Percentiles rank a stretch among this genome's conserved stretches.
phyloP scores from a whole-genome alignment of 768 basidiomycete genomes.

The Naganishia vishniacii region DNA sequence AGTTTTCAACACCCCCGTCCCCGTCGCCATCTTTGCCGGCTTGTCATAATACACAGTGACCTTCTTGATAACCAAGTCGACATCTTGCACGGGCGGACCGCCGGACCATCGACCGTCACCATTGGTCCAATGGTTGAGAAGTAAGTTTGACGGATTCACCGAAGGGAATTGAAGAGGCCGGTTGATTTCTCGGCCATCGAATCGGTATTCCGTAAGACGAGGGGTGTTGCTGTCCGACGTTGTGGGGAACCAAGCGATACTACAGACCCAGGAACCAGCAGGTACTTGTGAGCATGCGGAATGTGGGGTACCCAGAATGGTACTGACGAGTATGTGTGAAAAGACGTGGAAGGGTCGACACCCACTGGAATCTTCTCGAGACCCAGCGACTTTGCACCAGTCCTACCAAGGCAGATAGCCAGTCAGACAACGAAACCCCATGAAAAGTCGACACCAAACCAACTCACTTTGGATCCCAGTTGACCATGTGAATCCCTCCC shows the following conservation, averaged over 20 bases:
- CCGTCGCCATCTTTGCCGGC: neutral
- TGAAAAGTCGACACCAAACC: neutral
- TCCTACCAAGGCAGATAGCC: neutral
- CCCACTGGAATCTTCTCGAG: neutral
- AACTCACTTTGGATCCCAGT: constrained; percentile 1
- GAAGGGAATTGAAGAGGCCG: neutral
- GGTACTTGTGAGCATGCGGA: too few species aligned
- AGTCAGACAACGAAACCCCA: too few species aligned
- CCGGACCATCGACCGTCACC: neutral
- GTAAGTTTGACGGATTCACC: neutral
- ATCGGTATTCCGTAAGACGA: constrained; percentile 7
- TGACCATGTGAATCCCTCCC: neutral
- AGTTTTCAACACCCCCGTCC: neutral
- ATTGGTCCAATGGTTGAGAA: constrained; percentile 1
- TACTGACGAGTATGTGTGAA: constrained; percentile 1
- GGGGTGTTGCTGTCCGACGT: neutral
- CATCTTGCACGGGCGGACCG: neutral
- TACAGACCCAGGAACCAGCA: too few species aligned
- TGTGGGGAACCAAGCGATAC: neutral
- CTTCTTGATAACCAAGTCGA: neutral
- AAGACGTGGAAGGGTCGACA: neutral
- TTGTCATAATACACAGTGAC: neutral
- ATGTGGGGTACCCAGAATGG: too few species aligned
- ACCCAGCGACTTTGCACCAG: neutral
- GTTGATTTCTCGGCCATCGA: neutral